Conservation (phyloP, 345 rosid genomes). For the Durio zibethinus region DNA sequence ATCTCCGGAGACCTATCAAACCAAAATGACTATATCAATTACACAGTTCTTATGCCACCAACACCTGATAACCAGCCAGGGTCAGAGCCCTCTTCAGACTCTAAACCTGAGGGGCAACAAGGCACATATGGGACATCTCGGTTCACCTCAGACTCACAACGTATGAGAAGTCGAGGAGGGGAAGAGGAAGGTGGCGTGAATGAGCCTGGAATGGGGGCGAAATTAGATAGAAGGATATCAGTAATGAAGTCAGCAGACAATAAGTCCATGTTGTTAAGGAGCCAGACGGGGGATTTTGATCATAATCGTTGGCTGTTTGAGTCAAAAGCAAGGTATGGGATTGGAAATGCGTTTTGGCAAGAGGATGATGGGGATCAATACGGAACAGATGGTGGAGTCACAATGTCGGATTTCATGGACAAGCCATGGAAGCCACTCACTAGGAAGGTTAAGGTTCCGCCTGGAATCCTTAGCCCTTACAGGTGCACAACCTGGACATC, state of each 20-base stretch:
- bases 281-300: constrained; percentile 89
- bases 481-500: constrained; percentile 25
- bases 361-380: constrained; percentile 38
- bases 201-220: constrained; percentile 24
- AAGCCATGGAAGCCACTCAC: constrained; percentile 98
- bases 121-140: constrained; percentile 19
- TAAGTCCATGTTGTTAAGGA: constrained; percentile 79
- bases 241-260: constrained; percentile 55
- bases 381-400: constrained; percentile 43
- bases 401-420: constrained; percentile 83
- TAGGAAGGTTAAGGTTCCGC: constrained; percentile 59
- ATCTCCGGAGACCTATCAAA: constrained; percentile 58
- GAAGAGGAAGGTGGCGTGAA: constrained; percentile 22
- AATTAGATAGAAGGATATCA: constrained; percentile 68
- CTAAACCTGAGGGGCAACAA: constrained; percentile 30
- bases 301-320: constrained; percentile 94
- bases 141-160: constrained; percentile 26
- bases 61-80: constrained; percentile 93
- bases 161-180: background rate
- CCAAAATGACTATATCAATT: constrained; percentile 75
- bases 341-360: constrained; percentile 87
- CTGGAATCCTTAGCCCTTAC: constrained; percentile 83
- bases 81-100: constrained; percentile 26
- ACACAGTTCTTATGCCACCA: constrained; percentile 92
- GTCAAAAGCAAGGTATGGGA: constrained; percentile 63